Percentiles rank a stretch among this genome's conserved stretches.
Conservation (phyloP, 805 yeast species). For the Suhomyces prunicola region DNA sequence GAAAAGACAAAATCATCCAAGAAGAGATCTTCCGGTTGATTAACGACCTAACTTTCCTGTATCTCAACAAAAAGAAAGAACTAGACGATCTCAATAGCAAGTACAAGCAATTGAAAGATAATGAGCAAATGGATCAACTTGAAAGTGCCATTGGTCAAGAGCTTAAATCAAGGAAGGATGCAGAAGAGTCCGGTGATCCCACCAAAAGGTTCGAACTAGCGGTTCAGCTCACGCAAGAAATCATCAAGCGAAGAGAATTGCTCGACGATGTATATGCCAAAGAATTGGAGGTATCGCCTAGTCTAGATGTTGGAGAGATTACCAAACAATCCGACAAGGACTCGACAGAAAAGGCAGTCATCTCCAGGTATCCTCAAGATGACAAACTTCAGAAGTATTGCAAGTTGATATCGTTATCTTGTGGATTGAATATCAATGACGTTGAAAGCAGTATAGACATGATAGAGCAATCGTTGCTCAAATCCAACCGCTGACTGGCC, state of each 20-base stretch:
- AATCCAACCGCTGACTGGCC: slow-evolving; percentile 10
- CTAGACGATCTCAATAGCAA: slow-evolving; percentile 12
- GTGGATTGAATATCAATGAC: slow-evolving; percentile 40
- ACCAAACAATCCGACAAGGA: background rate
- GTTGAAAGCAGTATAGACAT: slow-evolving; percentile 42
- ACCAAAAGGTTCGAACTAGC: slow-evolving; percentile 21
- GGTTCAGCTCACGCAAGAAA: slow-evolving; percentile 25
- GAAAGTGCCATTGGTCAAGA: background rate
- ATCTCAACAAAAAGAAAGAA: slow-evolving; percentile 30
- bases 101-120: slow-evolving; percentile 13
- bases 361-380: slow-evolving; percentile 17
- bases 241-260: slow-evolving; percentile 19
- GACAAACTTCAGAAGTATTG: slow-evolving; percentile 40
- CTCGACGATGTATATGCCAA: slow-evolving; percentile 14
- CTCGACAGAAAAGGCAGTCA: background rate
- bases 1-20: slow-evolving; percentile 34
- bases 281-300: slow-evolving; percentile 14
- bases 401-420: slow-evolving; percentile 38
- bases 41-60: slow-evolving; percentile 39
- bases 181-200: background rate
- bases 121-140: slow-evolving; percentile 2
- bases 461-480: slow-evolving; percentile 38
- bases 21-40: slow-evolving; percentile 38
- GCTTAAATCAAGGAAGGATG: background rate
- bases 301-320: background rate